Percentiles rank a stretch among this genome's conserved stretches.
These are phyloP conservation scores for Calonectria pseudoturangicola DNA, from an alignment of 2,329 filamentous ascomycete species.

Conservation along the genomic window DNA sequence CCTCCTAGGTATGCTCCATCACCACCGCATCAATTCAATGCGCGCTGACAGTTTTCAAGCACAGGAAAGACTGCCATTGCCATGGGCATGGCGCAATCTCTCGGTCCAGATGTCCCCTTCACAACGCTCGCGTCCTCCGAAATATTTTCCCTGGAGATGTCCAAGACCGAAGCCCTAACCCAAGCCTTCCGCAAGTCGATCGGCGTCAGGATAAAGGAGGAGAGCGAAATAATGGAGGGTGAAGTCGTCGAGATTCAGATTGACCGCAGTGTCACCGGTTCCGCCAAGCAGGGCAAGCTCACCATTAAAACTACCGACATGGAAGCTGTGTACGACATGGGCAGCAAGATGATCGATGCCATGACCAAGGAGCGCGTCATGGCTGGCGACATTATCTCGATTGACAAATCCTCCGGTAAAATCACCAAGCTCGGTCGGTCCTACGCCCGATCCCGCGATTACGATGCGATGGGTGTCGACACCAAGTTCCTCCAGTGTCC, in stretches of 20 bases:
- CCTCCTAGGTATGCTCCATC: conserved; percentile 80
- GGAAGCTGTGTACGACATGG: conserved; percentile 99
- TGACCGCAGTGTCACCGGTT: conserved; percentile 95
- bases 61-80: conserved; percentile 99
- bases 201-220: conserved; percentile 97
- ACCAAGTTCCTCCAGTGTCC: conserved; percentile 99
- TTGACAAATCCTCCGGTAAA: conserved; percentile 98
- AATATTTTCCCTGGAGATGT: conserved; percentile 99
- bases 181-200: conserved; percentile 99
- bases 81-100: conserved; percentile 98
- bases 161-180: conserved; percentile 97
- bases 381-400: conserved; percentile 98
- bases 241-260: conserved; percentile 99
- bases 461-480: conserved; percentile 99
- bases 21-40: conserved; percentile 4
- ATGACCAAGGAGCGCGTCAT: conserved; percentile 99
- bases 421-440: conserved; percentile 98
- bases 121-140: conserved; percentile 96
- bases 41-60: conserved; percentile 66
- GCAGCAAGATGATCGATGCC: conserved; percentile 99
- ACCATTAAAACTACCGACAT: conserved; percentile 99
- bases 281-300: conserved; percentile 98
- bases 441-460: conserved; percentile 95
- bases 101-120: conserved; percentile 95
- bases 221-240: conserved; percentile 99